A percentile compares a stretch with the other conserved stretches of the same genome.
phyloP scores from a whole-genome alignment of 352 stramenopile genomes.

The Phytopythium helicoides region DNA sequence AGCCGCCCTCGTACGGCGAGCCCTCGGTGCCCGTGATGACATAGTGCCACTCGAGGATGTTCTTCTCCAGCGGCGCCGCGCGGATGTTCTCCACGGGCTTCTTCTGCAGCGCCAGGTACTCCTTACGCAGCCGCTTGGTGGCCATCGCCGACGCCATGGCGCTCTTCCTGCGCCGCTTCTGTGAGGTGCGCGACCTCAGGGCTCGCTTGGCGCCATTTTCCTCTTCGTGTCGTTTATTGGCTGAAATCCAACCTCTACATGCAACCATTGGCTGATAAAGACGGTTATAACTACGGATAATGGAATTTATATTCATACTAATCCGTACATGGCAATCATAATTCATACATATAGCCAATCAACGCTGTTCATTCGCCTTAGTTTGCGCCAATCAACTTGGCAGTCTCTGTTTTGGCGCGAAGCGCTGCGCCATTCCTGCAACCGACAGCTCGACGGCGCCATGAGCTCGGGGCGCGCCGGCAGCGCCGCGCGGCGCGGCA shows the following conservation, averaged over 20 bases:
- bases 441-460: background rate
- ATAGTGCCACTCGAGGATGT: conserved; percentile 97
- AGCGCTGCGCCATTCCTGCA: conserved; percentile 1
- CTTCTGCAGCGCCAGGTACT: conserved; percentile 87
- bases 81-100: conserved; percentile 88
- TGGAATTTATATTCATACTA: too few relatives aligned
- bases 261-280: too few relatives aligned
- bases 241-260: too few relatives aligned
- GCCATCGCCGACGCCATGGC: conserved; percentile 74
- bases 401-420: conserved; percentile 4
- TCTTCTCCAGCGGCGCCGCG: conserved; percentile 85
- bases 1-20: conserved; percentile 80
- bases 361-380: background rate
- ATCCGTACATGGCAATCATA: too few relatives aligned
- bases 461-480: conserved; percentile 64
- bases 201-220: too few relatives aligned
- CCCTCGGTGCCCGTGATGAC: conserved; percentile 75
- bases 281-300: too few relatives aligned
- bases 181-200: too few relatives aligned
- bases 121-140: conserved; percentile 88
- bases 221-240: too few relatives aligned
- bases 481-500: conserved; percentile 28
- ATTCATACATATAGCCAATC: too few relatives aligned
- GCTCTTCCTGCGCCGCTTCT: conserved; percentile 2
- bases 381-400: too few relatives aligned